These are phyloP conservation scores for Fusarium transvaalense DNA, from an alignment of 2,329 filamentous ascomycete species.

Conservation along the genomic window DNA sequence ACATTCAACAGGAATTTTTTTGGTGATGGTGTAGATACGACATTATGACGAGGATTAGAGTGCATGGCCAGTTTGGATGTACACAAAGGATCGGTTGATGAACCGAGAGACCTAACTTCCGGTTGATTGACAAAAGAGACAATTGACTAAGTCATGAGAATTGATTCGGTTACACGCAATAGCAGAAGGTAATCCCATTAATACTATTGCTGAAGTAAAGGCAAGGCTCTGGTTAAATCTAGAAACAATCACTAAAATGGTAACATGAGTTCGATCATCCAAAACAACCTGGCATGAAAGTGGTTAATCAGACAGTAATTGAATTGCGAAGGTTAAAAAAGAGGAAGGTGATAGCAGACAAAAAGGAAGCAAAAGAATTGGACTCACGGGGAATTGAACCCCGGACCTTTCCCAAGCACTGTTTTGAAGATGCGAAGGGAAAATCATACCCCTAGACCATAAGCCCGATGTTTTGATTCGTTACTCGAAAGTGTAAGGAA, in stretches of 20 bases:
- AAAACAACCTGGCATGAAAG: neutral
- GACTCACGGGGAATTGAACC: slow-evolving; percentile 38
- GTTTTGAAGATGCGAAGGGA: slow-evolving; percentile 26
- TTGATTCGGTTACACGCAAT: neutral
- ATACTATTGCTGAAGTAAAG: neutral
- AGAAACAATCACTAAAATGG: neutral
- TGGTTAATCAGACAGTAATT: too few relatives aligned
- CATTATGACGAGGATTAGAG: neutral
- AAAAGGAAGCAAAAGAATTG: neutral
- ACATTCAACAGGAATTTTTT: too few relatives aligned
- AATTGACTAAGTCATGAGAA: neutral
- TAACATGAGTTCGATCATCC: too few relatives aligned
- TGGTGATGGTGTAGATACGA: neutral
- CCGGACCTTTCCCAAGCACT: slow-evolving; percentile 31
- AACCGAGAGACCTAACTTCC: neutral
- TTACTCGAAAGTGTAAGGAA: rapidly evolving
- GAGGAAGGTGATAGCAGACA: too few relatives aligned
- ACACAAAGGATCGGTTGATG: too few relatives aligned
- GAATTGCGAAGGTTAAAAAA: too few relatives aligned
- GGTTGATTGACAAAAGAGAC: neutral
- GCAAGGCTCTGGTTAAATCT: neutral
- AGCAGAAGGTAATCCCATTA: neutral
- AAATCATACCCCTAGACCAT: slow-evolving; percentile 39
- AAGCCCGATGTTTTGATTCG: slow-evolving; percentile 15
- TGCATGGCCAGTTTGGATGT: neutral